Evolutionary conservation across 345 rosid species (phyloP), one percentile per base, ranked within the genome.

Genomic region (Diplotaxis tenuifolia): DNA sequence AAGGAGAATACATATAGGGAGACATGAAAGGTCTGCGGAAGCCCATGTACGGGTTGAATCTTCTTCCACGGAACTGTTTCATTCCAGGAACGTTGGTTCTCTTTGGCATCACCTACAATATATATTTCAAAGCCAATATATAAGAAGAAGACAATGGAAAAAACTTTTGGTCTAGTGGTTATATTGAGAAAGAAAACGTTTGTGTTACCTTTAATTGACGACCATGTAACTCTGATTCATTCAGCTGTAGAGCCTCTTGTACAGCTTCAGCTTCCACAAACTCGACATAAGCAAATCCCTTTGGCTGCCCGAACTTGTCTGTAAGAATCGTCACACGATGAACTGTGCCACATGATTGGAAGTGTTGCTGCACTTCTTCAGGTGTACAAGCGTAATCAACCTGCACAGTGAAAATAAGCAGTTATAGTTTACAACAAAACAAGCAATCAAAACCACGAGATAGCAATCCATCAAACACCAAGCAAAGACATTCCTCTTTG

Each of bases 351-450:
- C 98, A 94, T 34, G 97, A 80, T 77, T 94, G 96, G 65, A 94
- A 94, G 83, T 94, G 97, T 74, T 89, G 97, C 79, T 92, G 97
- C 68, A 94, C 99, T 83, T 94, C 99, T 83, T 94, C 99, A 27
- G 97, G 97, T 10, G 97, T 92, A 79, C 99, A 94, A 0, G 92
- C 90, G 76, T 92, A 94, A 72, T 94, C 97, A 81, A 94, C 97
- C 97, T 94, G 74, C 73, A 79, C 8, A 40, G 52, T 21, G 52
- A 75, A 34, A 16, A 62, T 40, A 16, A 32, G 12, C 25, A 8
- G 52, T 67, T 59, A 64, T n/a, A 62, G 14, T 7, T n/a, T 5
- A 42, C 29, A 63, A 18, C 29, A 62, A n/a, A 69, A 42, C 27
- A 34, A 27, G 56, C 9, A 34, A 27, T 36, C 14, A 58, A 22